Conservation (phyloP, 805 yeast species). For the Wickerhamomyces pijperi region DNA sequence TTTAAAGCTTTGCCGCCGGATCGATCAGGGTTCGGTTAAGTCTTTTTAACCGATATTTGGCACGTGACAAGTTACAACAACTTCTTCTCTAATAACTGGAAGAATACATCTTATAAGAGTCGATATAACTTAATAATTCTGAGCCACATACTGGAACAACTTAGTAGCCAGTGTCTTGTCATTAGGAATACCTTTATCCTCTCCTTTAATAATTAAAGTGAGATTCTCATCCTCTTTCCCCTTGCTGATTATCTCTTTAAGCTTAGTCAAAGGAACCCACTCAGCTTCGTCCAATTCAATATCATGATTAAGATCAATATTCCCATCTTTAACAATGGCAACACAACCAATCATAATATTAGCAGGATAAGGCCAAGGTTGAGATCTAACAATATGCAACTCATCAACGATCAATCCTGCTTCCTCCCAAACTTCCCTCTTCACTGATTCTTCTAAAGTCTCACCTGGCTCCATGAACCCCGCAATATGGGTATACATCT, state of each 20-base stretch:
- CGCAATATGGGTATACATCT: conserved; percentile 77
- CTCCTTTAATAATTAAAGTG: conserved; percentile 7
- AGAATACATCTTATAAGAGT: too few relatives aligned
- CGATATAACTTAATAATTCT: conserved; percentile 7
- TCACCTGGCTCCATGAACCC: conserved; percentile 96
- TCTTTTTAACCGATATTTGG: too few relatives aligned
- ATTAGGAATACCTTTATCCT: conserved; percentile 14
- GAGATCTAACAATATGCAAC: conserved; percentile 59
- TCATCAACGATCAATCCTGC: conserved; percentile 56
- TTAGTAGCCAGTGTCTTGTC: conserved; percentile 17
- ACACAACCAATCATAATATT: conserved; percentile 88
- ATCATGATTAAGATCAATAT: conserved; percentile 66
- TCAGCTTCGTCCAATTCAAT: conserved; percentile 74
- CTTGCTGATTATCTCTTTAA: conserved; percentile 28
- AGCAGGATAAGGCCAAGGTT: conserved; percentile 98
- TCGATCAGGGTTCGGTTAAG: too few relatives aligned
- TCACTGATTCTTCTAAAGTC: conserved; percentile 77
- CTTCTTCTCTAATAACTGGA: too few relatives aligned
- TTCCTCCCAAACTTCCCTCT: conserved; percentile 91
- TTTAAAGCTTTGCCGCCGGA: too few relatives aligned
- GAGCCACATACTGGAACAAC: conserved; percentile 15
- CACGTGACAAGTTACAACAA: too few relatives aligned
- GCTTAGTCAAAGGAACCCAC: conserved; percentile 60
- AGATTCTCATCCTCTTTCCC: conserved; percentile 15
- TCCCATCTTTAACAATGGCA: conserved; percentile 53